phyloP scores from a whole-genome alignment of 176 grass and related monocot genomes.

The Thalia dealbata region DNA sequence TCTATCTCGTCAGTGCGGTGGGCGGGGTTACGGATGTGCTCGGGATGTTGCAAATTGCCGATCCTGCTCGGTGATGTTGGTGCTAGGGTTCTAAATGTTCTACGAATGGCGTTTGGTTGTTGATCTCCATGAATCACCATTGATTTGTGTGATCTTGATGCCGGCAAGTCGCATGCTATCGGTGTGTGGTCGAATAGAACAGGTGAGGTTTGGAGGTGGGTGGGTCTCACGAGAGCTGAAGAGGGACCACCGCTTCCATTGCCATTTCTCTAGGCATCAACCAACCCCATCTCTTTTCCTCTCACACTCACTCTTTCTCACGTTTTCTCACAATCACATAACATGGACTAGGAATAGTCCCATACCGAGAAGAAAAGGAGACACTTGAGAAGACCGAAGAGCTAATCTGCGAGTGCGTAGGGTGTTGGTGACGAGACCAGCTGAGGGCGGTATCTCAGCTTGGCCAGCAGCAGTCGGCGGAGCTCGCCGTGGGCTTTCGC shows the following conservation, averaged over 20 bases:
- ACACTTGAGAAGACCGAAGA: background rate
- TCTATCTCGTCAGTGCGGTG: too few species aligned
- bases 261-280: background rate
- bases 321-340: constrained; percentile 2
- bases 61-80: background rate
- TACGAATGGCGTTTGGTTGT: background rate
- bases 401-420: background rate
- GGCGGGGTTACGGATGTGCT: background rate
- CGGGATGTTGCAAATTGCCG: background rate
- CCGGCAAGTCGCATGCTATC: constrained; percentile 4
- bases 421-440: background rate
- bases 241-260: background rate
- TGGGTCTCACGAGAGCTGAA: constrained; percentile 4
- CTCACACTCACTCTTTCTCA: background rate
- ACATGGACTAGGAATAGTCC: constrained; percentile 4
- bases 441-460: background rate
- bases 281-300: background rate
- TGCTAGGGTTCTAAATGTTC: background rate
- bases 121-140: constrained; percentile 12
- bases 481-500: background rate
- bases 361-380: background rate
- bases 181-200: constrained; percentile 4
- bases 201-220: background rate
- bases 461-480: background rate
- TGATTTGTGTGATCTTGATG: constrained; percentile 18